Percentiles rank a stretch among this genome's conserved stretches.
phyloP scores from a whole-genome alignment of 306 rosid genomes.

The Glycyrrhiza uralensis region DNA sequence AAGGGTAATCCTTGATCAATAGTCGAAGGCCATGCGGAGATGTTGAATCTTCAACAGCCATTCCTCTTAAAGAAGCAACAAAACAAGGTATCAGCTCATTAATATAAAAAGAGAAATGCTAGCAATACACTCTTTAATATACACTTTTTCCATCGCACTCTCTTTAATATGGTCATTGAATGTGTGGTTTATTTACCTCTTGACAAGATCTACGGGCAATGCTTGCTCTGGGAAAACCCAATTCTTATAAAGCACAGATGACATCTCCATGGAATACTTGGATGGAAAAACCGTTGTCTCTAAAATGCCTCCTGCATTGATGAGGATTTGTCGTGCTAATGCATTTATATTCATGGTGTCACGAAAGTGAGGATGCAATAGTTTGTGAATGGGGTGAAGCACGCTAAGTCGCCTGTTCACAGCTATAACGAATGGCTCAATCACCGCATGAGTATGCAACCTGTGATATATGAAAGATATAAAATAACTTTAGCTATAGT shows the following conservation, averaged over 20 bases:
- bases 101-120: too few species aligned
- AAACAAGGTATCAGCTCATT: slow-evolving; percentile 1
- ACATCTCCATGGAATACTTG: slow-evolving; percentile 64
- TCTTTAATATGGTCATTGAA: not conserved
- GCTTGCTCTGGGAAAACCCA: slow-evolving; percentile 81
- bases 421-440: slow-evolving; percentile 84
- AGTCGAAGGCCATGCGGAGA: slow-evolving; percentile 40
- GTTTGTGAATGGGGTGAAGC: slow-evolving; percentile 76
- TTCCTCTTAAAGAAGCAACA: slow-evolving; percentile 45
- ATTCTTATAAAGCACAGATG: slow-evolving; percentile 60
- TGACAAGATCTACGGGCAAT: slow-evolving; percentile 65
- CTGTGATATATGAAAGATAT: slow-evolving; percentile 29
- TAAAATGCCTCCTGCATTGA: slow-evolving; percentile 62
- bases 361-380: slow-evolving; percentile 70
- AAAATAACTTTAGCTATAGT: not conserved
- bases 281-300: slow-evolving; percentile 62
- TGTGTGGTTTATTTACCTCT: slow-evolving; percentile 50
- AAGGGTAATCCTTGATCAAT: slow-evolving; percentile 57
- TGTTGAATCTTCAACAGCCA: slow-evolving; percentile 39
- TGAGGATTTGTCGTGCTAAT: slow-evolving; percentile 58
- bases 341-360: slow-evolving; percentile 89
- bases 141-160: too few species aligned
- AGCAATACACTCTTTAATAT: too few species aligned
- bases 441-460: slow-evolving; percentile 76
- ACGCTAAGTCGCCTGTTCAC: slow-evolving; percentile 73